These are phyloP conservation scores for Sporormia fimetaria DNA, from an alignment of 495 filamentous ascomycete genomes.

Conservation along the genomic window DNA sequence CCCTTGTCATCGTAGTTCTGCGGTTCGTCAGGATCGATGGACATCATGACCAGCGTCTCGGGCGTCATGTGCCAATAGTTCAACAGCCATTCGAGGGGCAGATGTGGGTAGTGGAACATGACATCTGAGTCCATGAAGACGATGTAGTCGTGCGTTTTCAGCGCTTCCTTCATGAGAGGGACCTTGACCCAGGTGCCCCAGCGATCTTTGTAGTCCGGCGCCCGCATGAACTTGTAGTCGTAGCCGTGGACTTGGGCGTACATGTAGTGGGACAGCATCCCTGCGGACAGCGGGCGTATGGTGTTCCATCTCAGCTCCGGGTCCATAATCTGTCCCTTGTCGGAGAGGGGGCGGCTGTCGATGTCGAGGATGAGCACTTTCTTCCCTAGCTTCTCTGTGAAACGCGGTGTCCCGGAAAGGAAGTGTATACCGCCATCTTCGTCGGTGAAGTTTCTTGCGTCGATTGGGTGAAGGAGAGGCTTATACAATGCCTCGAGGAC, in stretches of 20 bases:
- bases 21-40: constrained; percentile 27
- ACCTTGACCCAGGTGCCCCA: constrained; percentile 42
- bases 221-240: constrained; percentile 41
- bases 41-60: constrained; percentile 37
- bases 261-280: constrained; percentile 28
- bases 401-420: constrained; percentile 15
- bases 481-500: constrained; percentile 21
- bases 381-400: constrained; percentile 25
- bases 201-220: constrained; percentile 27
- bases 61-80: constrained; percentile 42
- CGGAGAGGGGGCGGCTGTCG: constrained; percentile 21
- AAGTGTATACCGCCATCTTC: constrained; percentile 18
- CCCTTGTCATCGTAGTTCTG: constrained; percentile 30
- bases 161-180: constrained; percentile 36
- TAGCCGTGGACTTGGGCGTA: constrained; percentile 42
- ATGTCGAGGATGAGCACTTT: constrained; percentile 23
- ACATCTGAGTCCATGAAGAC: constrained; percentile 43
- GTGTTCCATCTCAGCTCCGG: constrained; percentile 21
- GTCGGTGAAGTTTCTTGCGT: constrained; percentile 21
- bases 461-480: constrained; percentile 20
- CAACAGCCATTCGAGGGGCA: constrained; percentile 44
- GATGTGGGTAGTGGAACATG: constrained; percentile 38
- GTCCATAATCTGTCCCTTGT: constrained; percentile 21
- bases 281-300: constrained; percentile 20
- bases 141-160: constrained; percentile 39